Evolutionary conservation across 2,329 filamentous ascomycete genomes (phyloP), one percentile per base, ranked within the genome.

Genomic region (Emmonsiellopsis sp.): DNA sequence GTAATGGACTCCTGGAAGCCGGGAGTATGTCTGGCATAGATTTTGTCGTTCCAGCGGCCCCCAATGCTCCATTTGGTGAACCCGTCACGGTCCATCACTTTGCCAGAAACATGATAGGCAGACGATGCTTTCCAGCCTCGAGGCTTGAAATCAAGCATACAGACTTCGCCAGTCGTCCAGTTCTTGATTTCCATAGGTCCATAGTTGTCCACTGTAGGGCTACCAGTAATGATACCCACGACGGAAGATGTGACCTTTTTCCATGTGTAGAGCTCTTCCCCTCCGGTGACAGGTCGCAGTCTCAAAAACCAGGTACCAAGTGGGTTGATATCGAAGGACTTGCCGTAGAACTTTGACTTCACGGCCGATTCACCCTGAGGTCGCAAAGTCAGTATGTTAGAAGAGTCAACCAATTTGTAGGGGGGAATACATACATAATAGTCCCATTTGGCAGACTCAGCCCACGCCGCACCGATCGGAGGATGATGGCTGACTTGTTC

Each of bases 401-500:
- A 42, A 32, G 37, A 38, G 34, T 43, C 7, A 11, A 50, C 8
- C 34, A 34, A 30, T 44, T 40, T 3, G 7, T 26, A 52, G 7
- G 46, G 38, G 11, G 43, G 26, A 40, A 20, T 13, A 64, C 76
- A 66, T 71, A 79, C 76, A 65, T 79, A 97, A 75, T 98, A 98
- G 53, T 92, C 92, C 93, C 93, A 98, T 63, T 87, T 89, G 11
- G 91, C 83, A 4, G 89, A 86, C 70, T 98, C 93, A 7, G 92
- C 92, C 78, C 87, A 93, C 0, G 90, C 91, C 15, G 94, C 93
- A 60, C 93, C 91, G 62, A 98, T 81, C 0, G 93, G 93, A 32
- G 93, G 93, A 71, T 98, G 93, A 69, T 98, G 93, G 73, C 89
- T 94, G 63, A 98, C 92, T 75, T 98, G 93, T 71, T 98, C 93